Base-by-base conservation (phyloP, 2,329 filamentous ascomycete species). In the Lachnellula hyalina region DNA sequence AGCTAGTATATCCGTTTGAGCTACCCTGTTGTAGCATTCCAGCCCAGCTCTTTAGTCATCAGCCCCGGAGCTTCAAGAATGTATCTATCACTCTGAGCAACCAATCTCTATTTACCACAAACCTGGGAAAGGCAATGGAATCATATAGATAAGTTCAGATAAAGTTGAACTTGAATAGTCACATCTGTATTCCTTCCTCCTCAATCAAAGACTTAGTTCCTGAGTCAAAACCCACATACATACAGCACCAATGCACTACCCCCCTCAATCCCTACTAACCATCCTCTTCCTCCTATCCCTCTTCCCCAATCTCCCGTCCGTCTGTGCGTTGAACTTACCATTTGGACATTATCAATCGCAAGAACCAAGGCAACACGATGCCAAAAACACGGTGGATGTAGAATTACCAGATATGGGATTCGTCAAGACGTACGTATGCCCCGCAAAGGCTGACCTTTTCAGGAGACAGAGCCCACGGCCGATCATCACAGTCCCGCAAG, bases 381-480 rank as follows among this genome's bases (percentile, higher is more conserved):
- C 32, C 9, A 23, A 21, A 21, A 21, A 45, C 36, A 32, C 28
- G 28, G 28, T 32, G 28, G 47, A 44, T 34, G 3, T 57, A 7
- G 21, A 41, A 8, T 6, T 51, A 9, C 41, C 49, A 23, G 54
- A 55, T n/a, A 44, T 59, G 5, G 47, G 47, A 5, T 35, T 52
- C 2, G 45, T 61, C 5, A 44, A 48, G 45, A 46, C 40, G 59
- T 61, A 61, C 47, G 55, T 61, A 58, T 61, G 57, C 51, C 51
- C 57, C 51, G 3, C 14, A 6, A 47, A 51, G 45, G 48, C 55
- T 58, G 49, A 56, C 42, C 28, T 45, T 17, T 19, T 52, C 25
- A 57, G 52, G 23, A 49, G 55, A 50, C 54, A 57, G 48, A 41
- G 25, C 14, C 7, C 7, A 19, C 45, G 32, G 11, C 42, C 25